Evolutionary conservation across 768 basidiomycete species (phyloP), one percentile per base, ranked within the genome.

Genomic region (Tricholoma furcatifolium): DNA sequence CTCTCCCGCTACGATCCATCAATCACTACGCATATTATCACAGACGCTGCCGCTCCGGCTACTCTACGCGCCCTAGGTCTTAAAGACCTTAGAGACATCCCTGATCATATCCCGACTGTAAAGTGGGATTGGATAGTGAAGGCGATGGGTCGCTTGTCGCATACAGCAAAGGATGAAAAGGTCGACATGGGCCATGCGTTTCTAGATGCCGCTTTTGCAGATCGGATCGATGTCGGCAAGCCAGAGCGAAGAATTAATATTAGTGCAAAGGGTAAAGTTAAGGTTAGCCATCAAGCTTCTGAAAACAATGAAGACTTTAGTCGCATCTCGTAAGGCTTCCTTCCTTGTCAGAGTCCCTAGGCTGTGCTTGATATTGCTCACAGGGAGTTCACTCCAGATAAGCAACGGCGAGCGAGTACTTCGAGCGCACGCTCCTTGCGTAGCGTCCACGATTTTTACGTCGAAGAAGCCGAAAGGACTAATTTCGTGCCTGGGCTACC

Each of bases 21-120:
- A 4, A 55, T 65, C 7, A 79, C 86, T 24, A 89, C 89, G 3
- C 86, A 90, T 60, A 84, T 92, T 47, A 74, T 91, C 30, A 81
- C 82, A 6, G 82, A 81, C 46, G 64, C 68, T 4, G 56, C 56
- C 36, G 46, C 49, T 31, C 47, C 53, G 12, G 51, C 71, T 14
- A 69, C 74, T 38, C 58, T 77, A 38, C 62, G 70, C 17, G 69
- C 75, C 1, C 67, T 86, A 3, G 80, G 81, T 1, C 60, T 86
- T 18, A 81, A 74, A 58, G 62, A 44, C 5, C 65, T 85, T 14
- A 67, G 64, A 6, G 78, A 87, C 4, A 84, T 91, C 40, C 87
- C 88, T 4, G 64, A 74, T n/a, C 70, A 79, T 39, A 83, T 88
- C 10, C 83, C 85, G 9, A 83, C 81, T 10, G 76, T 88, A 30